Conservation (phyloP, 75 land plant species). For the Cryptomeria japonica region DNA sequence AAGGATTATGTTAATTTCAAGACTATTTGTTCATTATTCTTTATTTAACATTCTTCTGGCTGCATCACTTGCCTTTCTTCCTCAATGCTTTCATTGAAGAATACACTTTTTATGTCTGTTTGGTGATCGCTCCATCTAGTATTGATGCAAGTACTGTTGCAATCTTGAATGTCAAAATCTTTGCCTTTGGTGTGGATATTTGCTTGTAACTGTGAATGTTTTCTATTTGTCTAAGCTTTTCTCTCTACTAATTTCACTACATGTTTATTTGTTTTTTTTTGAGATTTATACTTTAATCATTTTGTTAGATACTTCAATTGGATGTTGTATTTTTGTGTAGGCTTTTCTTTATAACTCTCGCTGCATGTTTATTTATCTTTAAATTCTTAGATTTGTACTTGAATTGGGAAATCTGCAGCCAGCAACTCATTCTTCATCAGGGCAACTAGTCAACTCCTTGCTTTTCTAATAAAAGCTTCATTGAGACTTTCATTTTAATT, state of each 20-base stretch:
- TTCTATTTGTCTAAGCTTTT: too few relatives aligned
- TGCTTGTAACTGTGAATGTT: too few relatives aligned
- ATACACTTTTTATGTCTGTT: neutral
- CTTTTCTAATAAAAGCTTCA: neutral
- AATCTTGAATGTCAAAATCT: neutral
- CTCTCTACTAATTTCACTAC: too few relatives aligned
- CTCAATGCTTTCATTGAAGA: neutral
- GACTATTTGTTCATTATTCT: neutral
- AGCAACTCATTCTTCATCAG: too few relatives aligned
- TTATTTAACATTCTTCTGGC: neutral
- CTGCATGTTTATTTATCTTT: too few relatives aligned
- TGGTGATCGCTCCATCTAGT: neutral
- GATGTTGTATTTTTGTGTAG: too few relatives aligned
- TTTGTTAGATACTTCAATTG: too few relatives aligned
- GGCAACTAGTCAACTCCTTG: neutral
- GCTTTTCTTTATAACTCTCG: too few relatives aligned
- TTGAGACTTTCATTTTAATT: neutral
- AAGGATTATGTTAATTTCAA: neutral
- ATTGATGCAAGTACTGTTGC: neutral
- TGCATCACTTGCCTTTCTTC: neutral
- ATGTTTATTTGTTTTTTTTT: too few relatives aligned
- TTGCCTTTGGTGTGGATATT: neutral
- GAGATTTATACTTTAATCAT: too few relatives aligned
- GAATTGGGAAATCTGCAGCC: neutral
- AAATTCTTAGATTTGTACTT: neutral